These are phyloP conservation scores for Pseudogymnoascus pannorum DNA, from an alignment of 2,329 filamentous ascomycete genomes.

Conservation along the genomic window DNA sequence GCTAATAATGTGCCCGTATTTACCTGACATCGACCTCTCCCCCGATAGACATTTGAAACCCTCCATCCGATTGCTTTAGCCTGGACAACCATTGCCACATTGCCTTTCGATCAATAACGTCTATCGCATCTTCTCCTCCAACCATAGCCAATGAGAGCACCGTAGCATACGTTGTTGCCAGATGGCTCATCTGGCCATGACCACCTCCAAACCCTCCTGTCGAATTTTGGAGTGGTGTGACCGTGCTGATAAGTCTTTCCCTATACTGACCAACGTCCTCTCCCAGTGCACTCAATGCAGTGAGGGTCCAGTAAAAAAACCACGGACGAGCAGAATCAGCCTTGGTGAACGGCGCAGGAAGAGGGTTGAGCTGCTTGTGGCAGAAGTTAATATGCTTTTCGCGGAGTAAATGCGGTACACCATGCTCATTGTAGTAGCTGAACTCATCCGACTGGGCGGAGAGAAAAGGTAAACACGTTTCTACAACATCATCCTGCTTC, in stretches of 20 bases:
- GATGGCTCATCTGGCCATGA: constrained; percentile 82
- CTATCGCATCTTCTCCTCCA: constrained; percentile 65
- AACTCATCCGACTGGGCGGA: constrained; percentile 40
- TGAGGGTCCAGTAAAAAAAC: constrained; percentile 89
- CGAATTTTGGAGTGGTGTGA: constrained; percentile 72
- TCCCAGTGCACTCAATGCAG: constrained; percentile 67
- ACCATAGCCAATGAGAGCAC: constrained; percentile 72
- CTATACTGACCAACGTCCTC: constrained; percentile 63
- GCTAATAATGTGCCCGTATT: constrained; percentile 24
- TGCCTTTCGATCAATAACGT: constrained; percentile 68
- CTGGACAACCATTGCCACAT: constrained; percentile 89
- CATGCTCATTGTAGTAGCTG: constrained; percentile 57
- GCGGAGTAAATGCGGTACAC: constrained; percentile 67
- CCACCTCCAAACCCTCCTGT: constrained; percentile 87
- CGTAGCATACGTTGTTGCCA: constrained; percentile 82
- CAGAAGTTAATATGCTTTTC: constrained; percentile 56
- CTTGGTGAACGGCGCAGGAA: constrained; percentile 63
- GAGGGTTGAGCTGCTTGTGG: constrained; percentile 46
- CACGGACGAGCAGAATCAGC: constrained; percentile 87
- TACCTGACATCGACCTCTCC: constrained; percentile 91
- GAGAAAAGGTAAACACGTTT: constrained; percentile 63
- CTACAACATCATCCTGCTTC: constrained; percentile 61
- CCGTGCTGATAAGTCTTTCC: constrained; percentile 64
- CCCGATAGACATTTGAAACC: constrained; percentile 79
- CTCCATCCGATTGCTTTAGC: constrained; percentile 80